Percentiles rank a stretch among this genome's conserved stretches.
These are phyloP conservation scores for Hericium alpestre DNA, from an alignment of 768 basidiomycete species.

Conservation along the genomic window DNA sequence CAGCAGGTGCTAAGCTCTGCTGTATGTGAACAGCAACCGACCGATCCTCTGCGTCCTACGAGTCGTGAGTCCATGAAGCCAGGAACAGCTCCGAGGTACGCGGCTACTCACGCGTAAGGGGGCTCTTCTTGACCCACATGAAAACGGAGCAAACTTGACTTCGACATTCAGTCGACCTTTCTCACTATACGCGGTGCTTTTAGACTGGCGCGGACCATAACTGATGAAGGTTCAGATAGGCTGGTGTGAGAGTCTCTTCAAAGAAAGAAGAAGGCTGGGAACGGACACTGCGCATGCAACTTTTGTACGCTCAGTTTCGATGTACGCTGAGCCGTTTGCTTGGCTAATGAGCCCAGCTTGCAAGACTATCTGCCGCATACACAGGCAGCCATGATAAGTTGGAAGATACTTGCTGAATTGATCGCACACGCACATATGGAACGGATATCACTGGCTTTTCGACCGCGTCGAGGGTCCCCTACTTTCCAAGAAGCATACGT, in stretches of 20 bases:
- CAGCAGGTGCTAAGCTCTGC: conserved; percentile 74
- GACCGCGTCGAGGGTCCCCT: conserved; percentile 35
- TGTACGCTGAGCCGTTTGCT: conserved; percentile 94
- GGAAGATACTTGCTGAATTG: background rate
- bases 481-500: conserved; percentile 19
- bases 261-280: conserved; percentile 2
- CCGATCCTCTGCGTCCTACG: conserved; percentile 88
- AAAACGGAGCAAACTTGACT: conserved; percentile 94
- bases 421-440: conserved; percentile 63
- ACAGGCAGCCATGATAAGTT: background rate
- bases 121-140: conserved; percentile 63
- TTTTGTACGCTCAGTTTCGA: conserved; percentile 86
- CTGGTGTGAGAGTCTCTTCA: background rate
- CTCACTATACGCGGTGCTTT: conserved; percentile 73
- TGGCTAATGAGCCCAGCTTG: conserved; percentile 85
- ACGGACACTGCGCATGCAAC: conserved; percentile 88
- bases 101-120: conserved; percentile 66
- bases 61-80: background rate
- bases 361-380: conserved; percentile 45
- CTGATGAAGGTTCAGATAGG: conserved; percentile 24
- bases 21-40: conserved; percentile 75
- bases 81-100: background rate
- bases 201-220: conserved; percentile 80
- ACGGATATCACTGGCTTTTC: conserved; percentile 57
- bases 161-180: conserved; percentile 87